These are phyloP conservation scores for Fusarium chaquense DNA, from an alignment of 2,329 filamentous ascomycete species.

Conservation along the genomic window DNA sequence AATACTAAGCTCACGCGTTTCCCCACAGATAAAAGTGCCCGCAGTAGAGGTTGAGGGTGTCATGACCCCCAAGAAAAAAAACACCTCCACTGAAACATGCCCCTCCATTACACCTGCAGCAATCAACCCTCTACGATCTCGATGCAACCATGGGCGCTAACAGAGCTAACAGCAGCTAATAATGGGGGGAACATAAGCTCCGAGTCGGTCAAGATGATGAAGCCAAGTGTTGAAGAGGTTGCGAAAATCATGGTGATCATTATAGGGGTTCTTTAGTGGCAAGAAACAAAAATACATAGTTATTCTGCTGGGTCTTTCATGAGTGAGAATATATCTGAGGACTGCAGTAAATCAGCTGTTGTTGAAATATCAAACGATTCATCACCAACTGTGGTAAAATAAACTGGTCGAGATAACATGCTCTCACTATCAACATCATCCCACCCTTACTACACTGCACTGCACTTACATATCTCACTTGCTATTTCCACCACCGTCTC, in stretches of 20 bases:
- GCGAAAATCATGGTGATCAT: slow-evolving; percentile 17
- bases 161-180: neutral
- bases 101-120: slow-evolving; percentile 2
- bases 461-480: neutral
- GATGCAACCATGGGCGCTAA: slow-evolving; percentile 20
- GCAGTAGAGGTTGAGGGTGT: slow-evolving; percentile 12
- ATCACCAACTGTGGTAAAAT: slow-evolving; percentile 11
- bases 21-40: slow-evolving; percentile 43
- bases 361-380: neutral
- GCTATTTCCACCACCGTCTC: slow-evolving; percentile 3
- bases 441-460: slow-evolving; percentile 20
- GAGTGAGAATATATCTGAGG: neutral
- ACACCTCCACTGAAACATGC: slow-evolving; percentile 11
- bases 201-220: slow-evolving; percentile 42
- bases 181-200: slow-evolving; percentile 41
- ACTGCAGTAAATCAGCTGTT: neutral
- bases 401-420: slow-evolving; percentile 35
- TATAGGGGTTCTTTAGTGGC: slow-evolving; percentile 31
- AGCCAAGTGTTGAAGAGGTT: neutral
- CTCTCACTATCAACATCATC: slow-evolving; percentile 20
- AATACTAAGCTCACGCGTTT: slow-evolving; percentile 44
- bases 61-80: slow-evolving; percentile 31
- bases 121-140: slow-evolving; percentile 26
- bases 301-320: neutral
- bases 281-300: neutral